Base-by-base conservation (phyloP, 495 filamentous ascomycete genomes). In the Pseudevernia furfuracea region DNA sequence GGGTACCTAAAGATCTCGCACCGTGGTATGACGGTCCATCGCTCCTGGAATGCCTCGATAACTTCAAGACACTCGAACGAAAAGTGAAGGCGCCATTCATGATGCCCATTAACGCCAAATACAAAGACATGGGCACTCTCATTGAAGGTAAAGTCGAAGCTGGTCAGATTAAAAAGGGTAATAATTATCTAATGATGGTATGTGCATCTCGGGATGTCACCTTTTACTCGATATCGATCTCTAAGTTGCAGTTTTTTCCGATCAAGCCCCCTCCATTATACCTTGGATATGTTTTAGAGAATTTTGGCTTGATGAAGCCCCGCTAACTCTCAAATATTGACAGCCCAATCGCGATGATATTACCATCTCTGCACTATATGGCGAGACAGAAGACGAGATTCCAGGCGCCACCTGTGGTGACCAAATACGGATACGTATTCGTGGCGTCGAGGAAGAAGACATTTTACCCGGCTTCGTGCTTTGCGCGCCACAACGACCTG, bases 51-150 rank as follows among this genome's bases (percentile, higher is more conserved):
- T 96, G 89, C 74, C 86, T 98, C 49, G 91, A 94, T 68, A 77
- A 82, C 72, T 96, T 98, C 89, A 84, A 90, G 72, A 83, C 92
- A 38, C 82, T 96, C 15, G 94, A 97, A 74, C 90, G 94, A 66
- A 99, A 97, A 77, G 79, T 96, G 75, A 96, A 96, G 69, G 94
- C 94, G 15, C 94, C 94, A 17, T 97, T 99, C 82, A 97, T 97
- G 95, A 96, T 97, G 94, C 90, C 95, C 10, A 83, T 99, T 70
- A 88, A 87, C 59, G 89, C 88, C 72, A 99, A 97, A 75, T 97
- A 97, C 79, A 85, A 87, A 69, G 93, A 97, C 75, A 90, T 99
- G 88, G 94, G 94, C 71, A 97, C 94, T 67, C 92, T 97, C 81
- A 84, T 95, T 25, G 95, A 99, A 77, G 94, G 94, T 61, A 96